These are phyloP conservation scores for Limonium bicolor DNA, from an alignment of 148 eudicot genomes.

Conservation along the genomic window DNA sequence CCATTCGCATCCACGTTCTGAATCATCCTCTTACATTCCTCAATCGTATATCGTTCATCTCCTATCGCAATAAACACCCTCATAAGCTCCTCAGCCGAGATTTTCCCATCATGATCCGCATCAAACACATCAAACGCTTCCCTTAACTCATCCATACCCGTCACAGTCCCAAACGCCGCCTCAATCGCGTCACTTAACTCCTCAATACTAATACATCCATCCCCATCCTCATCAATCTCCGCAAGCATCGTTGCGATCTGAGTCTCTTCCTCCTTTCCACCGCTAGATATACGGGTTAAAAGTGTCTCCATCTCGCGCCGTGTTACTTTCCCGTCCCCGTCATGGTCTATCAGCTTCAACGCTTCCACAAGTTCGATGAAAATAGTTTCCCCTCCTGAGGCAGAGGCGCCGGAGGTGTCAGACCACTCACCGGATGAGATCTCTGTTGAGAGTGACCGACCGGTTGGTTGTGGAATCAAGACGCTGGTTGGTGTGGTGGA, in stretches of 20 bases:
- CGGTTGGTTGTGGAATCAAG: not conserved
- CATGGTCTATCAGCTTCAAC: constrained; percentile 4
- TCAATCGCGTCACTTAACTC: constrained; percentile 2
- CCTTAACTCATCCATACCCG: constrained; percentile 3
- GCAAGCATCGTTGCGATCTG: constrained; percentile 1
- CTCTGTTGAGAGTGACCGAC: not conserved
- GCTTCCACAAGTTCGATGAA: constrained; percentile 1
- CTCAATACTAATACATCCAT: constrained; percentile 2
- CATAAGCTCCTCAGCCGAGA: constrained; percentile 45
- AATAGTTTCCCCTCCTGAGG: too few species aligned
- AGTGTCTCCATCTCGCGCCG: not conserved
- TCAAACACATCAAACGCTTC: constrained; percentile 41
- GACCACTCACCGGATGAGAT: not conserved
- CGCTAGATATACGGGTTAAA: not conserved
- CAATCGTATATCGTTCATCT: constrained; percentile 34
- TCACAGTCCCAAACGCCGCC: constrained; percentile 1
- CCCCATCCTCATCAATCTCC: constrained; percentile 4
- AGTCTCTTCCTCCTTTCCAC: not conserved
- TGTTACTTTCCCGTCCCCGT: constrained; percentile 6
- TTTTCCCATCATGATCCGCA: constrained; percentile 38
- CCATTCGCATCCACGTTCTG: constrained; percentile 6
- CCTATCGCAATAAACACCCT: constrained; percentile 24
- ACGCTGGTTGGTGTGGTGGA: constrained; percentile 6
- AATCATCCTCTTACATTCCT: constrained; percentile 24
- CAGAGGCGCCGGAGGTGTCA: not conserved